A percentile compares a stretch with the other conserved stretches of the same genome.
Evolutionary conservation across 352 stramenopile species (phyloP).

Genomic region (Pythium rishiriense): DNA sequence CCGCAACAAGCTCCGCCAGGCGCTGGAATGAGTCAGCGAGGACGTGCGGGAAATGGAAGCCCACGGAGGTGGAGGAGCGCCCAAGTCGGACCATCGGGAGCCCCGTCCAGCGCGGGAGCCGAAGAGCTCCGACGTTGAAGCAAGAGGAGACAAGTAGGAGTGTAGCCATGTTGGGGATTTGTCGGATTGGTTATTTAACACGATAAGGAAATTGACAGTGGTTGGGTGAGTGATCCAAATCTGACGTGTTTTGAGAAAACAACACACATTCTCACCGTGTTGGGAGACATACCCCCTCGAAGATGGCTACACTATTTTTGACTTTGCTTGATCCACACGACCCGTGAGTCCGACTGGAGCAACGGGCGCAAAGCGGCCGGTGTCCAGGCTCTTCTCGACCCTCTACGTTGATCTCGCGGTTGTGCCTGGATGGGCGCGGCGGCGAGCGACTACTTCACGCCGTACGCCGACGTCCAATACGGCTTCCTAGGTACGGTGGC

Average conservation of each 20-base stretch:
- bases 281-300: not conserved
- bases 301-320: constrained; percentile 11
- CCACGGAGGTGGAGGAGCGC: not conserved
- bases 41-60: not conserved
- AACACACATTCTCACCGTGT: not conserved
- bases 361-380: too few species aligned
- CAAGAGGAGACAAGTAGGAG: not conserved
- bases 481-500: constrained; percentile 39
- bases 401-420: too few species aligned
- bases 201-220: constrained; percentile 7
- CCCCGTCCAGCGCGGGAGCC: too few species aligned
- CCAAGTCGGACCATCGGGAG: constrained; percentile 10
- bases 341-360: not conserved
- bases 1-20: constrained; percentile 67
- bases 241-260: constrained; percentile 2
- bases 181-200: constrained; percentile 28
- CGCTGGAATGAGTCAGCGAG: constrained; percentile 39
- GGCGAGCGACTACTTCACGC: constrained; percentile 55
- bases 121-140: constrained; percentile 2
- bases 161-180: constrained; percentile 21
- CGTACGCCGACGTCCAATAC: constrained; percentile 56
- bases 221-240: too few species aligned
- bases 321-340: not conserved
- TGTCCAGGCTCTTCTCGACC: too few species aligned
- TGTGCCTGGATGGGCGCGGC: constrained; percentile 50